phyloP scores from a whole-genome alignment of 345 rosid species.

The Melaleuca alternifolia region DNA sequence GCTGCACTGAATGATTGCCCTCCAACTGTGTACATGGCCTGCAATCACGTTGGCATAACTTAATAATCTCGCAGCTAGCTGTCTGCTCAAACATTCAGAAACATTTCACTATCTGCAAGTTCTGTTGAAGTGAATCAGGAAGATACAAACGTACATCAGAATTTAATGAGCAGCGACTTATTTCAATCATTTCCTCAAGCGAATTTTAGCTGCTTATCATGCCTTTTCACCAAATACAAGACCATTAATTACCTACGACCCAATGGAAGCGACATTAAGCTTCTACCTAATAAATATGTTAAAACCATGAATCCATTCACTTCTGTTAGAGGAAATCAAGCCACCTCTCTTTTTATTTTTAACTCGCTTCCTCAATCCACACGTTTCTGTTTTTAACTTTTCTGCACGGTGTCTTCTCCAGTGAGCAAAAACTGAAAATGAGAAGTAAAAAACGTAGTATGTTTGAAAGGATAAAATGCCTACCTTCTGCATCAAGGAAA shows the following conservation, averaged over 20 bases:
- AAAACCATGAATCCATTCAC: background rate
- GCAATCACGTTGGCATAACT: background rate
- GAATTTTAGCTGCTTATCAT: background rate
- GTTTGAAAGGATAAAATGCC: background rate
- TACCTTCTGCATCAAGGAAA: slow-evolving; percentile 62
- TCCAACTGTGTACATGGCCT: slow-evolving; percentile 60
- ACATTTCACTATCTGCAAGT: background rate
- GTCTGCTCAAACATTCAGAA: background rate
- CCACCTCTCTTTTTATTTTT: background rate
- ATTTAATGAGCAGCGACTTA: background rate
- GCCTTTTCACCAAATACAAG: background rate
- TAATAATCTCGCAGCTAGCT: background rate
- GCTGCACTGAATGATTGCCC: slow-evolving; percentile 47
- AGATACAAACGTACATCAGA: background rate
- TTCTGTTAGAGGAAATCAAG: background rate
- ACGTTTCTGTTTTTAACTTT: background rate
- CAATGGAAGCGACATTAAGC: background rate
- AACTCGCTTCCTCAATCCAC: background rate
- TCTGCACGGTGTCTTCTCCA: background rate
- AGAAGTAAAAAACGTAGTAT: background rate
- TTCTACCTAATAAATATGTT: background rate
- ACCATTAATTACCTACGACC: background rate
- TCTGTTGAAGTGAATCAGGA: background rate
- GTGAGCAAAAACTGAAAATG: background rate
- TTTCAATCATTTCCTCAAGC: background rate